These are phyloP conservation scores for Gypsophila paniculata DNA, from an alignment of 179 eudicot species.

Conservation along the genomic window DNA sequence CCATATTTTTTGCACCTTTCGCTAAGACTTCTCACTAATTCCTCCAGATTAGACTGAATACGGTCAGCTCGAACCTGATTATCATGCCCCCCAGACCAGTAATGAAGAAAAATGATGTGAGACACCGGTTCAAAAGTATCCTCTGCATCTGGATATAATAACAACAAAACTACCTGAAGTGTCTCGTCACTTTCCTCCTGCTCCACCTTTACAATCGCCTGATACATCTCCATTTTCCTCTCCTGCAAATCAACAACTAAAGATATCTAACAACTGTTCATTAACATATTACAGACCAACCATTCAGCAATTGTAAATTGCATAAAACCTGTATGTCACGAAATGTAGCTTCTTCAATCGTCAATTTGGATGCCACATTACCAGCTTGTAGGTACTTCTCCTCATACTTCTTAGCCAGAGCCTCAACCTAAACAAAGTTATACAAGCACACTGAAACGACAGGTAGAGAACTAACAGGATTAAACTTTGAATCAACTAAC, in stretches of 20 bases:
- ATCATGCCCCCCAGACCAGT: constrained; percentile 19
- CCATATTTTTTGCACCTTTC: constrained; percentile 97
- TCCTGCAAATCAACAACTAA: constrained; percentile 43
- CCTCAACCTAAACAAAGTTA: constrained; percentile 50
- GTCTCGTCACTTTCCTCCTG: constrained; percentile 65
- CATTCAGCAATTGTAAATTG: neutral
- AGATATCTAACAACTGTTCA: neutral
- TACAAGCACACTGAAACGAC: neutral
- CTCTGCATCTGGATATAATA: constrained; percentile 5
- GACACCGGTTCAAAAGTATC: neutral
- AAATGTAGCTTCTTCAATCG: constrained; percentile 93
- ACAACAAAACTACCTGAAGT: constrained; percentile 48
- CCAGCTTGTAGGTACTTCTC: constrained; percentile 87
- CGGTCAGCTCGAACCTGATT: constrained; percentile 61
- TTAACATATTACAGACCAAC: neutral
- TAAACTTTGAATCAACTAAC: constrained; percentile 8
- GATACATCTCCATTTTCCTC: constrained; percentile 91
- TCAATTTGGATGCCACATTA: constrained; percentile 84
- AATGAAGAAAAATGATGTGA: neutral
- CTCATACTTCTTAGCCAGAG: constrained; percentile 80
- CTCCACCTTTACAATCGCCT: constrained; percentile 78
- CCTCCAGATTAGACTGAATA: constrained; percentile 73
- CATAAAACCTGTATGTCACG: constrained; percentile 89
- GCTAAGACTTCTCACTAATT: constrained; percentile 71
- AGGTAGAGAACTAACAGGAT: neutral